Evolutionary conservation across 2,329 filamentous ascomycete species (phyloP), one percentile per base, ranked within the genome.

Genomic region (Cladosporium sp.): DNA sequence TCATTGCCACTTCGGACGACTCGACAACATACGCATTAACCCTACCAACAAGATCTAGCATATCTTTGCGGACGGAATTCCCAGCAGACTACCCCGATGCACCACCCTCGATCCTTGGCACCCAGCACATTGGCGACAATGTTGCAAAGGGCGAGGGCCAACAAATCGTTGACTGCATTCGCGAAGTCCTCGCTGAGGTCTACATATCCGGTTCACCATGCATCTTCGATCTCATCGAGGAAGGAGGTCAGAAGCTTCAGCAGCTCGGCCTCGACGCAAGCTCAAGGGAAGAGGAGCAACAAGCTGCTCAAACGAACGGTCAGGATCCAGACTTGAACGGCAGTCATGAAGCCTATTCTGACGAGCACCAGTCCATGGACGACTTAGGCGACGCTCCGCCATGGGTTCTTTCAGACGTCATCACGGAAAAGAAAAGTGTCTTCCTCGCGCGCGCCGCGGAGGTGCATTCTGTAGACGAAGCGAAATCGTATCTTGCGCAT

Each of bases 211-310:
- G 92, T 0, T 85, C 87, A 62, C 92, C 96, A 26, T 97, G 93
- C 74, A 81, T 99, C 3, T 99, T 93, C 73, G 94, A 97, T 75
- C 85, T 96, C n/a, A 85, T 97, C 44, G 93, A 97, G 71, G 86
- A 78, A 64, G 66, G 75, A 47, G 68, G 63, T 12, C 67, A 72
- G 71, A 76, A 71, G 59, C 73, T 78, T 77, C 70, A 76, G 69
- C 70, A 75, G 65, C 70, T 75, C 71, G 71, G 73, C 69, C 60
- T 71, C 58, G 70, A 72, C 47, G 26, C 65, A 60, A 51, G 65
- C 58, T 30, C 49, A 47, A 55, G 59, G 49, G 49, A 54, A 58
- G 47, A 59, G 58, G 51, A 55, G 59, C 61, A 64, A 64, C 61
- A 64, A 64, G 28, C 61, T 64, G 12, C 61, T 64, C 61, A 64